phyloP scores from a whole-genome alignment of 2,329 filamentous ascomycete genomes.

The Sporothrix curviconia region DNA sequence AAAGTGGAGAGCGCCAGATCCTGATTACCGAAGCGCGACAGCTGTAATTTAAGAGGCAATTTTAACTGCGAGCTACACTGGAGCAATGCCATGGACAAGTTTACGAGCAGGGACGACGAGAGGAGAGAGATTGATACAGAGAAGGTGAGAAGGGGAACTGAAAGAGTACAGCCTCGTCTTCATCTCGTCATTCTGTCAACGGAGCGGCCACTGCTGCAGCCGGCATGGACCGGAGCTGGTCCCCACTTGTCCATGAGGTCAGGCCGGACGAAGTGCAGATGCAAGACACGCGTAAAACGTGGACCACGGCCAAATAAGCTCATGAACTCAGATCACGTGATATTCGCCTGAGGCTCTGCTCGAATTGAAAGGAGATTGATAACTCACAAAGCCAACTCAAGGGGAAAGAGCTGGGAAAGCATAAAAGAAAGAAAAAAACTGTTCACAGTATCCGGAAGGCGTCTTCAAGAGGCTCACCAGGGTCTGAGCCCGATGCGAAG shows the following conservation, averaged over 20 bases:
- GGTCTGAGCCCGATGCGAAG: conserved; percentile 43
- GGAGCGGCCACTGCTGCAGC: background rate
- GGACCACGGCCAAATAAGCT: too few species aligned
- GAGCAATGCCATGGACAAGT: background rate
- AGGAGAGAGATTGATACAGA: too few species aligned
- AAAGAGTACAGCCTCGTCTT: background rate
- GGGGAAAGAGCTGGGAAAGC: too few species aligned
- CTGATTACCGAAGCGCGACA: conserved; percentile 1
- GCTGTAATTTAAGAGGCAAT: conserved; percentile 4
- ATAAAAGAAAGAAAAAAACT: background rate
- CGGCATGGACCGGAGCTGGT: conserved; percentile 3
- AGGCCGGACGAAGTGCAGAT: background rate
- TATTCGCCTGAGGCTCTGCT: too few species aligned
- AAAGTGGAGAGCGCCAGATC: conserved; percentile 13
- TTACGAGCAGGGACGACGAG: background rate
- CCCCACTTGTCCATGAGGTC: background rate
- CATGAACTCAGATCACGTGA: background rate
- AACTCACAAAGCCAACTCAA: background rate
- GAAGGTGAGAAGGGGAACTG: too few species aligned
- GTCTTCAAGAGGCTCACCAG: conserved; percentile 26
- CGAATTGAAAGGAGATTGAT: too few species aligned
- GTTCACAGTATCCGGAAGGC: background rate
- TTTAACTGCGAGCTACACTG: background rate
- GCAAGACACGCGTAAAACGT: too few species aligned
- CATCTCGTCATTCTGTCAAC: background rate